phyloP scores from a whole-genome alignment of 768 basidiomycete genomes.

The Mycena olivaceomarginata region DNA sequence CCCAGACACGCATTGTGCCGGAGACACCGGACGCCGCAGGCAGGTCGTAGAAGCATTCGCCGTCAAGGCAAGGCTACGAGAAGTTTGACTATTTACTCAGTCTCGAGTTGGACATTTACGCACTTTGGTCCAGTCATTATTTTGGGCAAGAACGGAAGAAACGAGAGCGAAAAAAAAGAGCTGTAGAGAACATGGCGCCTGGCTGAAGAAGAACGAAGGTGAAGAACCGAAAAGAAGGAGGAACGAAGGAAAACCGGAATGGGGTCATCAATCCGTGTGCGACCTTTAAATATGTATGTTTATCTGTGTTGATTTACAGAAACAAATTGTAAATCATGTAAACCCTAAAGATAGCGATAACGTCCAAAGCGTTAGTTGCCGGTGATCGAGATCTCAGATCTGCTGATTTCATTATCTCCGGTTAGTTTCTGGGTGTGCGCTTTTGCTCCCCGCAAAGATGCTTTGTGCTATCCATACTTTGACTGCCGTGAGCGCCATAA shows the following conservation, averaged over 20 bases:
- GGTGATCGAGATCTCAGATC: no score
- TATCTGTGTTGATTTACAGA: no score
- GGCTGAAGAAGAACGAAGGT: conserved; percentile 34
- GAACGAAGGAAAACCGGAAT: background rate
- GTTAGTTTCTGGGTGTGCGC: no score
- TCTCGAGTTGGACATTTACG: background rate
- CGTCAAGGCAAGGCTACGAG: conserved; percentile 31
- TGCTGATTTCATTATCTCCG: no score
- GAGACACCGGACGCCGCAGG: conserved; percentile 34
- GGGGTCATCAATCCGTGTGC: no score
- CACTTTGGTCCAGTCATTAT: conserved; percentile 43
- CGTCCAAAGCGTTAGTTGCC: no score
- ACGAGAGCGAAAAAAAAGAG: conserved; percentile 37
- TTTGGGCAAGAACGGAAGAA: conserved; percentile 42
- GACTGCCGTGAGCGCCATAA: no score
- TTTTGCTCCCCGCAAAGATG: no score
- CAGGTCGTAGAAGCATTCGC: conserved; percentile 41
- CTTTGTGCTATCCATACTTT: no score
- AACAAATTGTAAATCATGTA: no score
- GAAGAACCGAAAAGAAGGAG: conserved; percentile 20
- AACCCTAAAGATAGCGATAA: no score
- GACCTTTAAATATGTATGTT: no score
- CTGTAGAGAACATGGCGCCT: conserved; percentile 41
- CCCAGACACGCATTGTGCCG: conserved; percentile 45
- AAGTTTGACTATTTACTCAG: background rate